phyloP scores from a whole-genome alignment of 2,329 filamentous ascomycete genomes.

The Fusarium irregulare region DNA sequence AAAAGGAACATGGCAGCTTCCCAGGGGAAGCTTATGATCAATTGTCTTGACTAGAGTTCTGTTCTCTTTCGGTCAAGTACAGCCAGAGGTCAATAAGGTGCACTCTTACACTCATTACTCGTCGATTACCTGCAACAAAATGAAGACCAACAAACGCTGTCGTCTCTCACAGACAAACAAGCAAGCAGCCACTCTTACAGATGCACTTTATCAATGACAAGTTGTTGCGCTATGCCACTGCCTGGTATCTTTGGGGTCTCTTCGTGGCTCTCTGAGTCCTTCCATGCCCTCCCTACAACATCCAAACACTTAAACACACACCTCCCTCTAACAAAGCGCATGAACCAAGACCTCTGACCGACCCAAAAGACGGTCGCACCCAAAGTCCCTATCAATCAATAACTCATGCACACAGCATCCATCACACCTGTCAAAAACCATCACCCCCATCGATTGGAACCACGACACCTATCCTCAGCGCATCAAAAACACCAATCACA shows the following conservation, averaged over 20 bases:
- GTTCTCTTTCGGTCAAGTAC: background rate
- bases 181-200: background rate
- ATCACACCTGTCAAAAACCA: conserved; percentile 33
- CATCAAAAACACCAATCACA: conserved; percentile 41
- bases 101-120: background rate
- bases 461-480: conserved; percentile 41
- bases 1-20: background rate
- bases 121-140: background rate
- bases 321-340: background rate
- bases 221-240: background rate
- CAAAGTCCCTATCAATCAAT: conserved; percentile 6
- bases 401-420: conserved; percentile 19
- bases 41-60: background rate
- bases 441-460: conserved; percentile 38
- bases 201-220: background rate
- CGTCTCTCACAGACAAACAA: background rate
- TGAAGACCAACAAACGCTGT: background rate
- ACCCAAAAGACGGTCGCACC: background rate
- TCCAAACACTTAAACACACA: background rate
- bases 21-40: background rate
- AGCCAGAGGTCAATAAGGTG: background rate
- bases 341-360: background rate
- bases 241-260: background rate
- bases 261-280: background rate
- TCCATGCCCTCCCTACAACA: no score